A percentile compares a stretch with the other conserved stretches of the same genome.
Evolutionary conservation across 345 rosid species (phyloP).

Genomic region (Pistacia integerrima): DNA sequence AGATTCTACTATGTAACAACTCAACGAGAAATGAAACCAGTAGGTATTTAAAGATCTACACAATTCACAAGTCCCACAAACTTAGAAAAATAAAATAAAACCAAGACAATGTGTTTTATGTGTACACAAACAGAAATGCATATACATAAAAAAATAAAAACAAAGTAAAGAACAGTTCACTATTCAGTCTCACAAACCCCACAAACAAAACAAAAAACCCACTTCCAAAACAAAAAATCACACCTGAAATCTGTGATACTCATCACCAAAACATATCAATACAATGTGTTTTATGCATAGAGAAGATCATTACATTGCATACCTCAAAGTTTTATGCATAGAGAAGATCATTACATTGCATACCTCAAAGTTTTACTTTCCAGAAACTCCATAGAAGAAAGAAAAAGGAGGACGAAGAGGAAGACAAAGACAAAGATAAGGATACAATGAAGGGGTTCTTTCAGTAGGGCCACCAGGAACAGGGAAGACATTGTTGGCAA

Average conservation of each 20-base stretch:
- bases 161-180: neutral
- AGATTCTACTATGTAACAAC: neutral
- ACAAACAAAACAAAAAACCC: neutral
- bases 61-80: too few relatives aligned
- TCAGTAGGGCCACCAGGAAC: slow-evolving; percentile 74
- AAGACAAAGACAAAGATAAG: too few relatives aligned
- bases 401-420: neutral
- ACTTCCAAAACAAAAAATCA: neutral
- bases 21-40: neutral
- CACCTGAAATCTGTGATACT: neutral
- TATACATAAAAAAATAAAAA: too few relatives aligned
- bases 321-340: neutral
- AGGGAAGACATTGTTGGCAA: slow-evolving; percentile 71
- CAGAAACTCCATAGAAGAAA: neutral
- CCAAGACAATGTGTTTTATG: too few relatives aligned
- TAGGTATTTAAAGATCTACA: too few relatives aligned
- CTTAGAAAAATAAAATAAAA: too few relatives aligned
- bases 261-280: neutral
- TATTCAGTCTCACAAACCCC: neutral
- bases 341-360: neutral
- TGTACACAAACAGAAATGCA: too few relatives aligned
- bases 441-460: slow-evolving; percentile 44
- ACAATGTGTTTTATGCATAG: neutral
- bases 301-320: neutral
- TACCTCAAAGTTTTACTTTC: neutral